phyloP scores from a whole-genome alignment of 2,329 filamentous ascomycete genomes.

The Neopestalotiopsis clavispora region DNA sequence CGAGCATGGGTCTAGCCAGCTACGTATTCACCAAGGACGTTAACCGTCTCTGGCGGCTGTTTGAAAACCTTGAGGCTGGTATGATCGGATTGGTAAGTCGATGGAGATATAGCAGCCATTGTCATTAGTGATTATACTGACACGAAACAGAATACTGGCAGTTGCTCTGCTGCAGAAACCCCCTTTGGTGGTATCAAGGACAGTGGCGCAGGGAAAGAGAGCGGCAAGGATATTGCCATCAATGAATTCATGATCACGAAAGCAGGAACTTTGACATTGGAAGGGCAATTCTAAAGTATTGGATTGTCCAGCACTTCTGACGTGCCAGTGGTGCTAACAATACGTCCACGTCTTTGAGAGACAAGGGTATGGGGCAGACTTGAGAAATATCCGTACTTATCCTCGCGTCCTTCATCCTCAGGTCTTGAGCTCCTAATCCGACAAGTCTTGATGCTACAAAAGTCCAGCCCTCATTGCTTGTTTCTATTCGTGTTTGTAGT shows the following conservation, averaged over 20 bases:
- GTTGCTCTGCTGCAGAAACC: conserved; percentile 46
- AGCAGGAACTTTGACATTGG: conserved; percentile 48
- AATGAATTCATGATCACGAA: conserved; percentile 53
- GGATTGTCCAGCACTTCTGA: too few relatives aligned
- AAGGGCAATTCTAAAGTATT: conserved; percentile 37
- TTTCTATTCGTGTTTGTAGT: not conserved
- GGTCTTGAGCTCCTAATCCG: too few relatives aligned
- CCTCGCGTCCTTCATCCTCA: too few relatives aligned
- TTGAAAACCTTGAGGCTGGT: conserved; percentile 64
- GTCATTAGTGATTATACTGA: conserved; percentile 7
- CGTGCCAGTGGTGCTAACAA: too few relatives aligned
- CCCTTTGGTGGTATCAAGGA: conserved; percentile 56
- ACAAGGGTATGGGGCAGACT: too few relatives aligned
- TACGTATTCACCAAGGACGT: conserved; percentile 66
- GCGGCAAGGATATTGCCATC: conserved; percentile 51
- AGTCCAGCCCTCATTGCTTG: too few relatives aligned
- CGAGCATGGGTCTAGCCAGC: conserved; percentile 62
- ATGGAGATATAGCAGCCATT: not conserved
- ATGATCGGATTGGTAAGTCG: conserved; percentile 50
- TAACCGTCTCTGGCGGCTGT: conserved; percentile 60
- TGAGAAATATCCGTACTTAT: too few relatives aligned
- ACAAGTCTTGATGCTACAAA: too few relatives aligned
- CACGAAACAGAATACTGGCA: conserved; percentile 43
- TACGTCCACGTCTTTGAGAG: too few relatives aligned
- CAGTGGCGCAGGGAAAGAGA: conserved; percentile 52